Percentiles rank a stretch among this genome's conserved stretches.
Conservation (phyloP, 805 yeast species). For the Tetrapisispora pingtungensis region DNA sequence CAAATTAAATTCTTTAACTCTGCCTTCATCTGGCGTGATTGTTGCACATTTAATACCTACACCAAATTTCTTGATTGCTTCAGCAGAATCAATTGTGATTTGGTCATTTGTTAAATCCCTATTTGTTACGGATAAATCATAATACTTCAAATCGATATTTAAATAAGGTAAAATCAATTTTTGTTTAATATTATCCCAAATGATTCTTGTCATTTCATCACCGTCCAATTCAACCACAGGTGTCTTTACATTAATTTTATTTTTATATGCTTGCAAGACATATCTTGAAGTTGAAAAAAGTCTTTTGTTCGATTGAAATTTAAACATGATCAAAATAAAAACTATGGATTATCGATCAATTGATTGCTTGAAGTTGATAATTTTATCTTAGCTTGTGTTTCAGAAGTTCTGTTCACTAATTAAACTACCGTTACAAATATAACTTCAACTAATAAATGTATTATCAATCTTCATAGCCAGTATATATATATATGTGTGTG, state of each 20-base stretch:
- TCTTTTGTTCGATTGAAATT: background rate
- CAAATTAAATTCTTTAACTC: slow-evolving; percentile 64
- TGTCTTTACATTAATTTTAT: slow-evolving; percentile 47
- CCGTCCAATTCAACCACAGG: slow-evolving; percentile 78
- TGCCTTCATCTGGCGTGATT: slow-evolving; percentile 72
- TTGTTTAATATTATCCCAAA: slow-evolving; percentile 66
- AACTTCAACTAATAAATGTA: too few species aligned
- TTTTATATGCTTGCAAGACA: background rate
- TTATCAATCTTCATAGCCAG: too few species aligned
- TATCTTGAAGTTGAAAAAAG: background rate
- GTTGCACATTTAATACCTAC: slow-evolving; percentile 83
- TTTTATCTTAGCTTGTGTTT: too few species aligned
- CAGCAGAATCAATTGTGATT: slow-evolving; percentile 69
- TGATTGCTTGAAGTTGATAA: too few species aligned
- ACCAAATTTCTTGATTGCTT: slow-evolving; percentile 63
- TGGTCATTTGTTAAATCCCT: slow-evolving; percentile 66
- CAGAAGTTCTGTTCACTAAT: too few species aligned
- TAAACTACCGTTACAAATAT: too few species aligned
- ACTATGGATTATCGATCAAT: too few species aligned
- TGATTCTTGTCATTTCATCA: slow-evolving; percentile 80
- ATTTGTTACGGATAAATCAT: slow-evolving; percentile 57
- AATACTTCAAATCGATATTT: slow-evolving; percentile 65
- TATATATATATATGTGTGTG: background rate
- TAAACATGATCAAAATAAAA: too few species aligned
- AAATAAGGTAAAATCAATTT: slow-evolving; percentile 58